These are phyloP conservation scores for Pichia sp. DNA, from an alignment of 1,139 yeast genomes.

Conservation along the genomic window DNA sequence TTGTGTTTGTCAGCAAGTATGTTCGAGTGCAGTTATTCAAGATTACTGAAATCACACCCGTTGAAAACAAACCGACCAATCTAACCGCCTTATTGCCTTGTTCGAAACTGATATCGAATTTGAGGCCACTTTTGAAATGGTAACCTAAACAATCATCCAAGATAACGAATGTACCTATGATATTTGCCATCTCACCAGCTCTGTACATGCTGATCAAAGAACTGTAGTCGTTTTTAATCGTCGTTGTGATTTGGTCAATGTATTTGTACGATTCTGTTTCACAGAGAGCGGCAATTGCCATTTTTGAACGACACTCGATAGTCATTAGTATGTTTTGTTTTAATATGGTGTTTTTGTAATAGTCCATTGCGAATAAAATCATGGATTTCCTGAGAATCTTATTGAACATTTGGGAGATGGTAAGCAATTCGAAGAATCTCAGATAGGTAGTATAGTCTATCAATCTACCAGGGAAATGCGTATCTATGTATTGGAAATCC, in stretches of 20 bases:
- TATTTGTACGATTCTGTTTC: slow-evolving; percentile 9
- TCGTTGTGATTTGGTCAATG: slow-evolving; percentile 6
- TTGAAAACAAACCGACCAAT: slow-evolving; percentile 16
- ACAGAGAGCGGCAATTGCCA: slow-evolving; percentile 8
- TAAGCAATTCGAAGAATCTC: too few species aligned
- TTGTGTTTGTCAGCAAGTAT: background rate
- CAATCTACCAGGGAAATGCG: too few species aligned
- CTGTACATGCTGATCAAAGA: slow-evolving; percentile 1
- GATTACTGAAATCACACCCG: slow-evolving; percentile 17
- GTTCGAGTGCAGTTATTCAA: too few species aligned
- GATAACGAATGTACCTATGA: slow-evolving; percentile 7
- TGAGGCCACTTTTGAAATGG: slow-evolving; percentile 16
- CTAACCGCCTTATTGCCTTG: slow-evolving; percentile 12
- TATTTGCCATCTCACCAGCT: background rate
- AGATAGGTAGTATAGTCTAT: too few species aligned
- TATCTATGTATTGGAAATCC: too few species aligned
- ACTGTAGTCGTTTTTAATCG: slow-evolving; percentile 12
- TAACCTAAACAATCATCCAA: slow-evolving; percentile 14
- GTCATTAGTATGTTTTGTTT: slow-evolving; percentile 10
- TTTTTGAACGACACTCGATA: slow-evolving; percentile 1
- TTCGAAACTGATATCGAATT: slow-evolving; percentile 7
- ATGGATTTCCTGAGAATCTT: slow-evolving; percentile 10
- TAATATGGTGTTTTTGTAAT: slow-evolving; percentile 11
- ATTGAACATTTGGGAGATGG: slow-evolving; percentile 10
- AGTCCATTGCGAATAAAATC: slow-evolving; percentile 9